These are phyloP conservation scores for Rhizopus stolonifer DNA, from an alignment of 371 early-diverging fungal species.

Conservation along the genomic window DNA sequence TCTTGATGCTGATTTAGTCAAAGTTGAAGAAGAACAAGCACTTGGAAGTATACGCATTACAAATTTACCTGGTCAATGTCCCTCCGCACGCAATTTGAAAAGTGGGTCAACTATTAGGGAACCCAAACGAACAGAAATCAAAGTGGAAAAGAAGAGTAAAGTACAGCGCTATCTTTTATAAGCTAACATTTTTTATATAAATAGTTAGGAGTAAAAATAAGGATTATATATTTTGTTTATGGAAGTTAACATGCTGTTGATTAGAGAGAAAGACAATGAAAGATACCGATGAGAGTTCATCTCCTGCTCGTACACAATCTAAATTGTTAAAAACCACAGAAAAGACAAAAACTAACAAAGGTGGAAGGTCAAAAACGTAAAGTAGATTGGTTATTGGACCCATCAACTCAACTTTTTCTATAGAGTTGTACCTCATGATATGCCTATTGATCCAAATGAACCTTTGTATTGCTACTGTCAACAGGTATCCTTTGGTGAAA, in stretches of 20 bases:
- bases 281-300: conserved; percentile 18
- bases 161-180: no score
- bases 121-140: conserved; percentile 27
- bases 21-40: conserved; percentile 46
- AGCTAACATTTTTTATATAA: no score
- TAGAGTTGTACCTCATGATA: conserved; percentile 54
- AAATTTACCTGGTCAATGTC: conserved; percentile 39
- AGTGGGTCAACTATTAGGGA: conserved; percentile 35
- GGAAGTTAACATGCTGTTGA: no score
- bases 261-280: conserved; percentile 27
- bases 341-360: conserved; percentile 28
- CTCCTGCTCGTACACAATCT: no score
- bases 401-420: no score
- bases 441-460: conserved; percentile 93
- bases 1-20: conserved; percentile 44
- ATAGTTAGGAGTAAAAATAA: no score
- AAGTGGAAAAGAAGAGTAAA: conserved; percentile 41
- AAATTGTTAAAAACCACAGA: conserved; percentile 24
- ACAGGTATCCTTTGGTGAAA: conserved; percentile 96
- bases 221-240: no score
- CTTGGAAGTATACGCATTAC: conserved; percentile 40
- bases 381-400: no score
- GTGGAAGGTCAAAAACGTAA: conserved; percentile 28
- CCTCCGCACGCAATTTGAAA: conserved; percentile 38
- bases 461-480: conserved; percentile 94